Evolutionary conservation across 768 basidiomycete genomes (phyloP).

Genomic region (Gloeopeniophorella convolvens): DNA sequence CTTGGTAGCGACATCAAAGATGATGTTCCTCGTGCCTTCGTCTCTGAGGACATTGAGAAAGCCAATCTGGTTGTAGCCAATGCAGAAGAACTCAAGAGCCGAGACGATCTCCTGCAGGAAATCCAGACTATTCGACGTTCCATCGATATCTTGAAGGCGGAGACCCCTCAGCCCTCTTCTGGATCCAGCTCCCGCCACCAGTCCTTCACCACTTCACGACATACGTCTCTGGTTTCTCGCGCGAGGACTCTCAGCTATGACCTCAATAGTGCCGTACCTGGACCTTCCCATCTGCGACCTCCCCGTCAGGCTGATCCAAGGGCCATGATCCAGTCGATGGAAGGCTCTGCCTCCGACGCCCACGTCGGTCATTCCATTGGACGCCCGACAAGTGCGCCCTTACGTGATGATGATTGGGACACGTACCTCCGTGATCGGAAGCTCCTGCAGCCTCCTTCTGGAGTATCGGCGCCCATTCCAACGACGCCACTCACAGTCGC

Average conservation of each 20-base stretch:
- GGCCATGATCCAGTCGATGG: conserved; percentile 67
- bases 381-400: conserved; percentile 67
- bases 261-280: conserved; percentile 44
- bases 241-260: conserved; percentile 55
- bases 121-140: conserved; percentile 76
- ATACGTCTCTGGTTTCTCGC: conserved; percentile 7
- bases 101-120: conserved; percentile 66
- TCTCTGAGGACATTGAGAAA: conserved; percentile 35
- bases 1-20: conserved; percentile 69
- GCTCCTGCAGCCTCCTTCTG: conserved; percentile 76
- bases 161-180: conserved; percentile 53
- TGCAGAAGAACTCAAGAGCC: conserved; percentile 54
- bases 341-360: conserved; percentile 42
- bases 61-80: conserved; percentile 19
- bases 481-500: conserved; percentile 41
- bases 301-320: conserved; percentile 66
- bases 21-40: conserved; percentile 67
- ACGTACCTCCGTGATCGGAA: conserved; percentile 79
- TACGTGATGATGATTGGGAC: conserved; percentile 80
- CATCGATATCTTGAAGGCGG: conserved; percentile 67
- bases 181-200: conserved; percentile 52
- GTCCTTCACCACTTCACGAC: conserved; percentile 57
- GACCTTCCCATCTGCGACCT: conserved; percentile 57
- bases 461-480: conserved; percentile 71
- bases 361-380: conserved; percentile 47